These are phyloP conservation scores for Alternaria incomplexa DNA, from an alignment of 2,329 filamentous ascomycete species.

Conservation along the genomic window DNA sequence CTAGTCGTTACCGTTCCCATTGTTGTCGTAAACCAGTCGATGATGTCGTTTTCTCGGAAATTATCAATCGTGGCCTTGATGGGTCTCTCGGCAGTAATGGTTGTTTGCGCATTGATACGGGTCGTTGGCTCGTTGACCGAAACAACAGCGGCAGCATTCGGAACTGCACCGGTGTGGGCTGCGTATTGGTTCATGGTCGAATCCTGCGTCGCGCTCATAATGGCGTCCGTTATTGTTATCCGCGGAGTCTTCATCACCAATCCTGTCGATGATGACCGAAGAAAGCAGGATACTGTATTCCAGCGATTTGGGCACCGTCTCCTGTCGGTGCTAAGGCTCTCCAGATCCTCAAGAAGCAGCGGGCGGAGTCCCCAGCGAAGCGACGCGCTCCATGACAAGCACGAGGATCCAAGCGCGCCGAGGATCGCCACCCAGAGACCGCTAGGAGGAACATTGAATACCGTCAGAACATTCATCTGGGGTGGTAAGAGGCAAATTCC, in stretches of 20 bases:
- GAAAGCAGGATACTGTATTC: neutral
- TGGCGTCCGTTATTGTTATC: conserved; percentile 8
- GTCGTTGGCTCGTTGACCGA: conserved; percentile 4
- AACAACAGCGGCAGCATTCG: neutral
- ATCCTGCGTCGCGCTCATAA: conserved; percentile 2
- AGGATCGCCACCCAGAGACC: conserved; percentile 6
- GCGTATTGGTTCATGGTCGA: conserved; percentile 7
- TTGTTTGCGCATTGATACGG: conserved; percentile 6
- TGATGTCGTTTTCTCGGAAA: conserved; percentile 8
- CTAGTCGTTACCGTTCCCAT: neutral
- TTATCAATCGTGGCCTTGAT: conserved; percentile 2
- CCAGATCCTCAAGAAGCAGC: neutral
- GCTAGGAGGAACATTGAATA: conserved; percentile 1
- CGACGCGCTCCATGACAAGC: neutral
- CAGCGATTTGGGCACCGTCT: conserved; percentile 2
- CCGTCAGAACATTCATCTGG: neutral
- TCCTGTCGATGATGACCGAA: neutral
- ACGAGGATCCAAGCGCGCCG: neutral
- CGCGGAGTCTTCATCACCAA: conserved; percentile 2
- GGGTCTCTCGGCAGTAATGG: conserved; percentile 5
- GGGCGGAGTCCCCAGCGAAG: neutral
- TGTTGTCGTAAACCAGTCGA: conserved; percentile 1
- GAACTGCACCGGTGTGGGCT: conserved; percentile 8
- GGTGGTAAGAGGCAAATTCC: neutral
- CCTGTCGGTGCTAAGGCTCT: conserved; percentile 2